phyloP scores from a whole-genome alignment of 352 stramenopile genomes.

The Phytophthora melonis region DNA sequence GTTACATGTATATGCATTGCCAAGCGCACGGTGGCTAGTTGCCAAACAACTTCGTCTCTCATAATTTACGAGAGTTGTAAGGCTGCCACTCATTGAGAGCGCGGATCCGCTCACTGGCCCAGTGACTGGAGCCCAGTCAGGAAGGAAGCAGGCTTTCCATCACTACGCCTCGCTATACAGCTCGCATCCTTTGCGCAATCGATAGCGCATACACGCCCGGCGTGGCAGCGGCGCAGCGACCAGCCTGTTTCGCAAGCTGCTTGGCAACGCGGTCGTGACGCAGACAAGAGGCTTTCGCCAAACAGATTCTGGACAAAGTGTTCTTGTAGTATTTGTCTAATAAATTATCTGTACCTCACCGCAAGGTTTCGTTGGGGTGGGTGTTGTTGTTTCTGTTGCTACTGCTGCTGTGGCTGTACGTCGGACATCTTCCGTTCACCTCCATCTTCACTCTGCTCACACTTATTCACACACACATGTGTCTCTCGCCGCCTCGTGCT shows the following conservation, averaged over 20 bases:
- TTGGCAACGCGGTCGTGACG: background rate
- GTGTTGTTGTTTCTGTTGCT: conserved; percentile 27
- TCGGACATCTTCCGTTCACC: conserved; percentile 16
- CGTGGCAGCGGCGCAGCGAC: background rate
- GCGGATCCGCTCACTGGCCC: no score
- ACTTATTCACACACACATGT: conserved; percentile 36
- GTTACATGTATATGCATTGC: no score
- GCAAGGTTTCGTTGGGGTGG: conserved; percentile 13
- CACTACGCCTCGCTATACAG: no score
- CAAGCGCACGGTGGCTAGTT: no score
- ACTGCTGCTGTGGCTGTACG: conserved; percentile 24
- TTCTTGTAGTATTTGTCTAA: conserved; percentile 29
- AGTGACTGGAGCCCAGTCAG: no score
- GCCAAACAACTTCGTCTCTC: no score
- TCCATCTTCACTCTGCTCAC: conserved; percentile 36
- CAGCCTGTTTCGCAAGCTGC: background rate
- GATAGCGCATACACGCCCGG: no score
- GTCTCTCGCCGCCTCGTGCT: conserved; percentile 1
- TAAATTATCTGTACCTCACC: conserved; percentile 41
- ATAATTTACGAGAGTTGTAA: no score
- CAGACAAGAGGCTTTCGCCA: background rate
- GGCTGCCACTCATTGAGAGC: no score
- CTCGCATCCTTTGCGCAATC: no score
- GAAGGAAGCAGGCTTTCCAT: no score
- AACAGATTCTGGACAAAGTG: conserved; percentile 22